Evolutionary conservation across 2,329 filamentous ascomycete species (phyloP).

Genomic region (Coniochaeta hoffmannii): DNA sequence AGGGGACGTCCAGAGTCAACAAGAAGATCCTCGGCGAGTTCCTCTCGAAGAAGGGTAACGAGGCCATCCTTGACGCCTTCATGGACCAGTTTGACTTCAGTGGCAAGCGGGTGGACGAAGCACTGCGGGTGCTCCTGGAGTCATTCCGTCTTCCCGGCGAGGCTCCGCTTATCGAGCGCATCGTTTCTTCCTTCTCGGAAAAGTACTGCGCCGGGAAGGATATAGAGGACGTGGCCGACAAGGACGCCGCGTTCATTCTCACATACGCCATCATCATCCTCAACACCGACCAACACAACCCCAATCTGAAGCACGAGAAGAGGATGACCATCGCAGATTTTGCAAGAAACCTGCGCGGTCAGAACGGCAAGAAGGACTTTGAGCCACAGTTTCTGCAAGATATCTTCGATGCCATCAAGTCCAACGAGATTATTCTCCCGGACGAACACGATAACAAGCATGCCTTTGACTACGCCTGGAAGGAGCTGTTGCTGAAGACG

Average conservation of each 20-base stretch:
- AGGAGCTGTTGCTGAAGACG: conserved; percentile 82
- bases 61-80: conserved; percentile 76
- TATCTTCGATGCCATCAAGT: conserved; percentile 87
- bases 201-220: conserved; percentile 68
- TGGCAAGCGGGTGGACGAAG: conserved; percentile 83
- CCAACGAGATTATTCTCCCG: conserved; percentile 90
- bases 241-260: conserved; percentile 82
- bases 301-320: conserved; percentile 69
- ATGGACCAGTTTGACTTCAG: conserved; percentile 82
- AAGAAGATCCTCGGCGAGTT: conserved; percentile 91
- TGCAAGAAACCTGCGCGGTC: conserved; percentile 78
- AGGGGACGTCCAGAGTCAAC: conserved; percentile 78
- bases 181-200: conserved; percentile 79
- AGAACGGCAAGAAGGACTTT: conserved; percentile 83
- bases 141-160: conserved; percentile 92
- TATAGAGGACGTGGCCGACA: conserved; percentile 70
- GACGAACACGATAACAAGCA: conserved; percentile 97
- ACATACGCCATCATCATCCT: conserved; percentile 97
- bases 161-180: conserved; percentile 85
- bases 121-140: conserved; percentile 77
- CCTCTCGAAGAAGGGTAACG: conserved; percentile 84
- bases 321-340: conserved; percentile 85
- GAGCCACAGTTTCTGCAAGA: conserved; percentile 71
- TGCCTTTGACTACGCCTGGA: conserved; percentile 96
- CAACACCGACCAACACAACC: conserved; percentile 95